Evolutionary conservation across 1,284 basidiomycete genomes (phyloP), one percentile per base, ranked within the genome.

Genomic region (Psilocybe mexicana): DNA sequence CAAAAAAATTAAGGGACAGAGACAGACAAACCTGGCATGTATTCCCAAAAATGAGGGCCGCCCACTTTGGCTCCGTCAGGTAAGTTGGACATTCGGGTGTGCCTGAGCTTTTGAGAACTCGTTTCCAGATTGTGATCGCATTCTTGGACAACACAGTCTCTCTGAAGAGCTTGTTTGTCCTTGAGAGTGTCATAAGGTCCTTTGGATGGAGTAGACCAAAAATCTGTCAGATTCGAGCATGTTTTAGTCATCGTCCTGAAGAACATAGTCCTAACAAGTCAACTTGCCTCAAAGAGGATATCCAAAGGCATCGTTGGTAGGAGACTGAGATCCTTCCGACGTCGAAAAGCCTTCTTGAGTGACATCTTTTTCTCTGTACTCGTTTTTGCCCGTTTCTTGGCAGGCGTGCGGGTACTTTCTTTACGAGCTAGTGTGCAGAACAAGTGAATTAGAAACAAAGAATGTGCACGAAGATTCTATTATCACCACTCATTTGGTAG

Each of bases 11-110:
- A 40, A 6, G 38, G 14, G 38, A 40, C 3, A 40, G n/a, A 12
- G 3, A 3, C 8, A 42, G 23, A 44, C 63, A 43, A 51, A 75
- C 73, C 55, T 70, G 66, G 54, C 73, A 76, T 6, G 48, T 40
- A 3, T 61, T 56, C 5, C 66, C 70, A 47, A 71, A 76, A 12
- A 77, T 48, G 25, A 77, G 59, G 7, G 62, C 55, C 1, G 68
- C 72, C 75, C 74, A 77, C 7, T 55, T 60, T 2, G 64, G 66
- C 55, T 76, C 74, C 2, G 66, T 67, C 42, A 73, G 65, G 40
- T 67, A 66, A 4, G 40, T 55, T 0, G 73, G 72, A 49, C 68
- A 67, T 1, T 67, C 64, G 2, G 74, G 74, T 2, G 61, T 68
- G 2, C 55, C 63, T 1, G 53, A 30, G 3, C 57, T 59, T 23